A percentile compares a stretch with the other conserved stretches of the same genome.
Evolutionary conservation across 2,329 filamentous ascomycete species (phyloP).

Genomic region (Fusarium sambucinum): DNA sequence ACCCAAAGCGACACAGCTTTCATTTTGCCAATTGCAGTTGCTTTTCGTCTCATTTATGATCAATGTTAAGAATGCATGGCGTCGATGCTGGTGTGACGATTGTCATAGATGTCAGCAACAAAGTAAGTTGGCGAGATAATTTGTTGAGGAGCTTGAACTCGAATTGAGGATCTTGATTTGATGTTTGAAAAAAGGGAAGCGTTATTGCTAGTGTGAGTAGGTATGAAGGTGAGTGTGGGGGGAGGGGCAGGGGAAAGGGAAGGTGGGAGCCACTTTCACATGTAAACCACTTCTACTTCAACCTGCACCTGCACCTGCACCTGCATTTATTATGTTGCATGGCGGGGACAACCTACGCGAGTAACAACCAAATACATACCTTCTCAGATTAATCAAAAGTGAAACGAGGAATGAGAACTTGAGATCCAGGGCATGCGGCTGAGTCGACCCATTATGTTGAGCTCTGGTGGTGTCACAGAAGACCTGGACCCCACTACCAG

Average conservation of each 20-base stretch:
- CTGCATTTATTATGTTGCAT: not conserved
- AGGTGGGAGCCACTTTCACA: conserved; percentile 47
- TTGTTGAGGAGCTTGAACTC: conserved; percentile 33
- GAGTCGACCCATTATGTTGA: conserved; percentile 41
- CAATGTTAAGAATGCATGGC: conserved; percentile 32
- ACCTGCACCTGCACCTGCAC: not conserved
- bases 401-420: conserved; percentile 29
- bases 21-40: conserved; percentile 2
- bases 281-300: conserved; percentile 33
- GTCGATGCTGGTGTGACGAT: conserved; percentile 10
- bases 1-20: conserved; percentile 11
- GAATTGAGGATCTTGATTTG: conserved; percentile 24
- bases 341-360: conserved; percentile 10
- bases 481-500: conserved; percentile 31
- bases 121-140: conserved; percentile 7
- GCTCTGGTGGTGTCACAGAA: conserved; percentile 43
- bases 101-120: conserved; percentile 13
- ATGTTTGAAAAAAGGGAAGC: conserved; percentile 20
- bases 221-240: conserved; percentile 14
- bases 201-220: conserved; percentile 3
- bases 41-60: conserved; percentile 10
- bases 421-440: conserved; percentile 36
- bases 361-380: not conserved
- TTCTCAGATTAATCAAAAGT: conserved; percentile 11
- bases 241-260: conserved; percentile 13